A percentile compares a stretch with the other conserved stretches of the same genome.
Conservation (phyloP, 176 grass and related monocot genomes). For the Cenchrus fungigraminus region DNA sequence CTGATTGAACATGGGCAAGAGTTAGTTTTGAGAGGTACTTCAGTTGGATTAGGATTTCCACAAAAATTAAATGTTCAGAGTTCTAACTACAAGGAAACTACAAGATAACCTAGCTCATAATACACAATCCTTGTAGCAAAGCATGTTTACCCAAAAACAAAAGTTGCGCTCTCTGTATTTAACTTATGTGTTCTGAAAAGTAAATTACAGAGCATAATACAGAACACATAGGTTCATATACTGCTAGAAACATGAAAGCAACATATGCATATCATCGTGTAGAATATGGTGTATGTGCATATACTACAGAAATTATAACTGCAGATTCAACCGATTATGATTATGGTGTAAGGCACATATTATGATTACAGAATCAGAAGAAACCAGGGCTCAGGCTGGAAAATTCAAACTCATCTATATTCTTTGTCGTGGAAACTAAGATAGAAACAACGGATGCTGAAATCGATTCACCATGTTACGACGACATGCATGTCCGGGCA, state of each 20-base stretch:
- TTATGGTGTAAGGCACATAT: not conserved
- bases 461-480: not conserved
- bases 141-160: not conserved
- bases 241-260: no score
- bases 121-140: not conserved
- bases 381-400: not conserved
- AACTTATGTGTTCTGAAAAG: not conserved
- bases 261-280: no score
- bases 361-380: not conserved
- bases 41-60: not conserved
- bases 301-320: not conserved
- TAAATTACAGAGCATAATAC: not conserved
- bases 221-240: not conserved
- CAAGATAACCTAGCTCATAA: not conserved
- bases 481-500: not conserved
- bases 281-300: no score
- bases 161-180: not conserved
- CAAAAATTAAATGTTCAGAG: not conserved
- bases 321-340: not conserved
- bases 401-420: not conserved
- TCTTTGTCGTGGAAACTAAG: not conserved
- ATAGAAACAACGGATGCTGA: not conserved
- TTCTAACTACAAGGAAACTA: constrained; percentile 16
- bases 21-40: not conserved
- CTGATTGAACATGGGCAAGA: not conserved